Base-by-base conservation (phyloP, 257 asterid genomes). In the Capsicum chinense region DNA sequence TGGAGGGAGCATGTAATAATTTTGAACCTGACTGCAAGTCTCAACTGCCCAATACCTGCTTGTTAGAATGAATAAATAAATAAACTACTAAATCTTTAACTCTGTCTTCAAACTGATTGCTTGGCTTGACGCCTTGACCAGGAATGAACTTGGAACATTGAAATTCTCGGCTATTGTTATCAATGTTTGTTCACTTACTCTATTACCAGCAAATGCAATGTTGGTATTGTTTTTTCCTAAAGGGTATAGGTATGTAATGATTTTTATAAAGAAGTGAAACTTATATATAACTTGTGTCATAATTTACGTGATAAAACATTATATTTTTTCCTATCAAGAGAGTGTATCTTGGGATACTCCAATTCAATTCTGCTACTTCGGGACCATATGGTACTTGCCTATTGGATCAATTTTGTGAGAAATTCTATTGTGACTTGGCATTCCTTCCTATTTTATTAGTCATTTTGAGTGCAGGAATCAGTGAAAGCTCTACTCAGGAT, bases 401-500 rank as follows among this genome's bases (percentile, higher is more conserved):
- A 17, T n/a, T 60, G 74, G 79, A 35, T 82, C n/a, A 52, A 37
- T 5, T 37, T 68, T 68, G 67, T 68, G 44, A 68, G 68, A 83
- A 54, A 83, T 16, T 3, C 52, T 15, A 37, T 10, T 33, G n/a
- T 15, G 69, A 14, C 21, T 54, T 39, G 0, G 2, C 44, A 47
- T 67, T 66, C 68, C 79, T 83, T 7, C 48, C 14, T 9, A 83
- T 79, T 7, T 80, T 74, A 44, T 19, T 59, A 59, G 26, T 79
- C 83, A 81, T 86, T 83, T 69, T 78, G 37, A 84, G 82, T 89
- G 83, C 90, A 95, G 98, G 98, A 97, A 83, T 93, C 97, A 0
- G 37, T 93, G 91, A 87, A 91, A 79, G 96, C 97, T 80, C 86
- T 97, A 84, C 90, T 91, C 82, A 79, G 88, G 68, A 84, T 95